Evolutionary conservation across 179 eudicot species (phyloP).

Genomic region (Silene vulgaris): DNA sequence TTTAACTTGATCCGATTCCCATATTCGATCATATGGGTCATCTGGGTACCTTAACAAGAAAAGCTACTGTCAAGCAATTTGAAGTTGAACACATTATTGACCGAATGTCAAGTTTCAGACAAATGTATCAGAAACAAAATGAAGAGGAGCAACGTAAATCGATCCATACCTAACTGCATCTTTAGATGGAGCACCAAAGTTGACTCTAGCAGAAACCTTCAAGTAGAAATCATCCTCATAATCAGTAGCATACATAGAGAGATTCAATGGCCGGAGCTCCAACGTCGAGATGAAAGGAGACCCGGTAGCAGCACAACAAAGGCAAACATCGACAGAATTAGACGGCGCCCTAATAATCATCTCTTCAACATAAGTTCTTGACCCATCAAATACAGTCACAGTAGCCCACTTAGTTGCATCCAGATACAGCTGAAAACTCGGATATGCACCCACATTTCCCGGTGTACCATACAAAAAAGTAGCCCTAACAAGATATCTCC

Average conservation of each 20-base stretch:
- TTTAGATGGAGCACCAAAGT: slow-evolving; percentile 69
- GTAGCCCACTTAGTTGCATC: slow-evolving; percentile 93
- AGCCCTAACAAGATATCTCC: slow-evolving; percentile 74
- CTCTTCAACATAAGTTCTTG: slow-evolving; percentile 57
- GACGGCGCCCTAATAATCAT: slow-evolving; percentile 89
- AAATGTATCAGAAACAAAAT: background rate
- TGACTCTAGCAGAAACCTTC: slow-evolving; percentile 75
- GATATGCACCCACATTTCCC: slow-evolving; percentile 44
- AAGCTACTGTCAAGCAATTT: background rate
- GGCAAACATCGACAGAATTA: slow-evolving; percentile 59
- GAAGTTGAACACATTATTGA: background rate
- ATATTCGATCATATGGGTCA: slow-evolving; percentile 94
- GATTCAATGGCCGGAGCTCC: slow-evolving; percentile 75
- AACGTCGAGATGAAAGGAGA: slow-evolving; percentile 85
- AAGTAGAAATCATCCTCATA: slow-evolving; percentile 72
- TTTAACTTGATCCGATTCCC: slow-evolving; percentile 90
- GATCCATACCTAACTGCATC: slow-evolving; percentile 62
- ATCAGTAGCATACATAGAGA: slow-evolving; percentile 96
- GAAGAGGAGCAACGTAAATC: background rate
- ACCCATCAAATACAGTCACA: slow-evolving; percentile 53
- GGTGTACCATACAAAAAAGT: slow-evolving; percentile 71
- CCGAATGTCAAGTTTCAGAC: background rate
- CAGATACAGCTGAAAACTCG: slow-evolving; percentile 78
- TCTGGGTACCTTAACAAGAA: slow-evolving; percentile 76
- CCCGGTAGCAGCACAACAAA: slow-evolving; percentile 91